phyloP scores from a whole-genome alignment of 345 rosid species.

The Eucalyptus microcorys region DNA sequence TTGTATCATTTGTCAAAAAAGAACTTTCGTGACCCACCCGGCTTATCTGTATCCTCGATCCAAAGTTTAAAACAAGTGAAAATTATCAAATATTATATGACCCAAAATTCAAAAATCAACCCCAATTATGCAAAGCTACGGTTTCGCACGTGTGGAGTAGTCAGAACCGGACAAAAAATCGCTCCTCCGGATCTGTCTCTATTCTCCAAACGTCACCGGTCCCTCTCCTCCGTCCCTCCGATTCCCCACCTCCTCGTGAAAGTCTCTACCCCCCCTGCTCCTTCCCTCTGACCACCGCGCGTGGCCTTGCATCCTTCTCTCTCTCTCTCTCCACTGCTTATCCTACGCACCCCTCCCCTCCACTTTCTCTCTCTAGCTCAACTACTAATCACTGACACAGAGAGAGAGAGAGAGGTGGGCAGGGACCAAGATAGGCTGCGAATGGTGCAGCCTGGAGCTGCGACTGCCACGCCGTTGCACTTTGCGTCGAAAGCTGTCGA shows the following conservation, averaged over 20 bases:
- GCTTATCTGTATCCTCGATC: too few species aligned
- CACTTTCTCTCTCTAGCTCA: not conserved
- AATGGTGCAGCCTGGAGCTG: not conserved
- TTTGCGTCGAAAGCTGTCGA: not conserved
- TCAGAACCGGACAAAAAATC: not conserved
- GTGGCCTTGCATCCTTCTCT: not conserved
- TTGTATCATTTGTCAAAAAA: too few species aligned
- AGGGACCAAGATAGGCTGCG: not conserved
- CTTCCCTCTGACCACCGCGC: not conserved
- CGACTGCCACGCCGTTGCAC: not conserved
- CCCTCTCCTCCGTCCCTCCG: not conserved
- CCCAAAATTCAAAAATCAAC: not conserved
- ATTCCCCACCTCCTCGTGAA: not conserved
- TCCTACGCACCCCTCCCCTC: not conserved
- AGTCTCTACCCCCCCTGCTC: not conserved
- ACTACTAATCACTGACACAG: not conserved
- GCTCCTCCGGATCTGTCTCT: not conserved
- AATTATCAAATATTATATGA: too few species aligned
- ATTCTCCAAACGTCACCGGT: not conserved
- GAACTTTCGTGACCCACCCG: not conserved
- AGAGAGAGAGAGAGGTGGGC: not conserved
- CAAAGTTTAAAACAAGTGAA: too few species aligned
- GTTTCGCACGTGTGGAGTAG: not conserved
- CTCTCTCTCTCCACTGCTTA: not conserved
- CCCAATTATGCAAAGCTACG: not conserved